Conservation (phyloP, 129 eudicot species). For the Ambrosia trifida region DNA sequence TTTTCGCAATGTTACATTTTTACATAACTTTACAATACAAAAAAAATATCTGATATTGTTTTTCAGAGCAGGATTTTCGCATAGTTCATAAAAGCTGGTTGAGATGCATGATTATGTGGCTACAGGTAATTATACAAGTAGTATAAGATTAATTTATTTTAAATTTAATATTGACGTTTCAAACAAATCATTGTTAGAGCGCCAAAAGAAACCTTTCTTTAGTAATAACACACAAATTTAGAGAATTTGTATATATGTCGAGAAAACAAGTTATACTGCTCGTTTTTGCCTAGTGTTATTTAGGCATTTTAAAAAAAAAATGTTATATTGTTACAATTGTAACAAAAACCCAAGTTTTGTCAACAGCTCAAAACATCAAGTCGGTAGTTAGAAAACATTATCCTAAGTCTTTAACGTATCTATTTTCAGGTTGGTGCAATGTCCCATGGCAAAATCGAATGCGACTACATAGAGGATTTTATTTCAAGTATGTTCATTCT, state of each 20-base stretch:
- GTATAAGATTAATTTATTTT: background rate
- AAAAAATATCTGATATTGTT: constrained; percentile 24
- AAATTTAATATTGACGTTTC: background rate
- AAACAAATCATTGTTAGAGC: background rate
- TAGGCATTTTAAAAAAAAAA: background rate
- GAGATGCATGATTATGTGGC: constrained; percentile 74
- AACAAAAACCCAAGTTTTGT: background rate
- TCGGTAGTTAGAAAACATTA: background rate
- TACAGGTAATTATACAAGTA: constrained; percentile 29
- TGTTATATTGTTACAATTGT: background rate
- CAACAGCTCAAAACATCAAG: background rate
- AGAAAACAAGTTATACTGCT: too few relatives aligned
- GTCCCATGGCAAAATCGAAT: constrained; percentile 95
- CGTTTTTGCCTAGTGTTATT: too few relatives aligned
- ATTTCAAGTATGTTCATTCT: constrained; percentile 63
- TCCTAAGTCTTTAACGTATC: background rate
- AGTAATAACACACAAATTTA: background rate
- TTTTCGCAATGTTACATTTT: background rate
- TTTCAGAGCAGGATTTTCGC: constrained; percentile 75
- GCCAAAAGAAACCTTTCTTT: background rate
- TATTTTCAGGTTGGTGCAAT: constrained; percentile 84
- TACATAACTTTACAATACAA: too few relatives aligned
- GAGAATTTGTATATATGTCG: background rate
- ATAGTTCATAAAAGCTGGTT: constrained; percentile 86
- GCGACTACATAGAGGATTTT: constrained; percentile 77